Evolutionary conservation across 441 rosid species (phyloP), one percentile per base, ranked within the genome.

Genomic region (Pelargonium cotyledonis): DNA sequence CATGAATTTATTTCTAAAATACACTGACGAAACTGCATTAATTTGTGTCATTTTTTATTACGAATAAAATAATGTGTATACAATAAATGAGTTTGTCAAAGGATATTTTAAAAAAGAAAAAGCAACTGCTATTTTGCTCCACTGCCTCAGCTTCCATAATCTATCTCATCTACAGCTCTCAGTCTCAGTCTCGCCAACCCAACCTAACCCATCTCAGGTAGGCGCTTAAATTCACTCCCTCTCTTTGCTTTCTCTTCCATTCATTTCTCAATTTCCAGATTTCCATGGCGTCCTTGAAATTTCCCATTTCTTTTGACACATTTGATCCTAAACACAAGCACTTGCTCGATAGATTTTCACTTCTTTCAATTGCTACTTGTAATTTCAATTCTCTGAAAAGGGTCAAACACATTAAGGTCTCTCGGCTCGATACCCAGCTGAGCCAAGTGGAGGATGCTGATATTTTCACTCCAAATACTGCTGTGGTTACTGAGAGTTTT

Each of bases 231-330:
- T 35, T 35, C 58, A 15, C 15, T 12, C 1, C 8, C 6, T 6
- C 8, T n/a, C 19, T n/a, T 19, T 46, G 12, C 11, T 46, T 4
- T 14, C 51, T 46, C 51, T 46, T 46, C 11, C 14, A 8, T 46
- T 46, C 51, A 51, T 12, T 12, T 51, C 6, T 51, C 18, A n/a
- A 51, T 51, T 6, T 18, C 18, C 19, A 5, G 6, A 15, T 14
- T 21, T 53, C 21, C 16, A 90, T 89, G 96, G 86, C 85, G 67
- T 90, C 88, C 10, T 46, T 84, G 66, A 85, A 77, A 70, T 46
- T 86, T 1, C 71, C 86, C 67, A 70, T 81, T 77, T 78, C 80
- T 63, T 14, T 81, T 63, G 85, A 85, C 73, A 14, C 82, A 23
- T 58, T 80, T 70, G 94, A 88, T 75, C 73, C 92, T 3, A 85